Base-by-base conservation (phyloP, 2,329 filamentous ascomycete species). In the Rasamsonia emersonii region DNA sequence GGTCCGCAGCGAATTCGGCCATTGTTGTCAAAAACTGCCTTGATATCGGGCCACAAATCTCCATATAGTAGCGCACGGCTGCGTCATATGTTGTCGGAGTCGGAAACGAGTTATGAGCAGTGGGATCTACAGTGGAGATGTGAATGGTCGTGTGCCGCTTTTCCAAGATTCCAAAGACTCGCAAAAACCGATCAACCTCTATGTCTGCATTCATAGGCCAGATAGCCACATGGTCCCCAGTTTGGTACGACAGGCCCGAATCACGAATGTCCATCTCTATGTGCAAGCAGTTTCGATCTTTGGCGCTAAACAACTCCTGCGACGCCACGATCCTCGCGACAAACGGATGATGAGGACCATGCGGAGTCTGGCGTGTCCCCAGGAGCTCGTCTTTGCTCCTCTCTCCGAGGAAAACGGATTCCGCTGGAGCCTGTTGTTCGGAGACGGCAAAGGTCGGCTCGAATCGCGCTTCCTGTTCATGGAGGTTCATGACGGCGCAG, bases 211-310 rank as follows among this genome's bases (percentile, higher is more conserved):
- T 65, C n/a, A 47, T 49, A 2, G 62, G 59, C 43, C 53, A 65
- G 1, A 65, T 37, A 9, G 54, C 56, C 10, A 65, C 32, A 33
- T 65, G 59, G 23, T 65, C 62, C 1, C 62, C 61, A 2, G 62
- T 62, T 28, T 52, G 43, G 40, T 65, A 65, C 4, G 38, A 41
- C 16, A 61, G 39, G 8, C 51, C 41, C 5, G 45, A 32, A 6
- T 47, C 35, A 19, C 42, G 38, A 7, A 64, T 44, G 30, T 62
- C 59, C 5, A 65, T 37, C 17, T 65, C 60, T 30, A 64, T 44
- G 33, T 64, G 56, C 10, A 61, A 28, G 29, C 55, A 65, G 25
- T 52, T 54, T 14, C 28, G 3, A 4, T 20, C 28, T 19, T 18
- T 20, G n/a, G 18, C 18, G 7, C 16, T 5, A 10, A 20, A 23